Conservation (phyloP, 352 stramenopile genomes). For the Thalassiosira exigua region DNA sequence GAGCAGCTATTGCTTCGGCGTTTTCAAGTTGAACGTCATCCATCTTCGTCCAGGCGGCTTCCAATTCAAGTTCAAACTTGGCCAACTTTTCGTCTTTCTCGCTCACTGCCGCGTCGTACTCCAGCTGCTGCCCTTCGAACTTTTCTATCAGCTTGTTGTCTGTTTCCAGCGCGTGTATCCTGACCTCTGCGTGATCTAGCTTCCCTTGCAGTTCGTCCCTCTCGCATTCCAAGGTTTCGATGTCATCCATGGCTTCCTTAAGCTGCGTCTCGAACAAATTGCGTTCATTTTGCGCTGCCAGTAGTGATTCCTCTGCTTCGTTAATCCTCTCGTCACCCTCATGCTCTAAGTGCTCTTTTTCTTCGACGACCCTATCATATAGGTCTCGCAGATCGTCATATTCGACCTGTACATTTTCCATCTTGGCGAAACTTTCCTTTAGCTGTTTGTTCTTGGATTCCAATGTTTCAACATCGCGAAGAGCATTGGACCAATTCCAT, state of each 20-base stretch:
- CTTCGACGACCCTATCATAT: constrained; percentile 29
- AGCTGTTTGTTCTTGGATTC: constrained; percentile 41
- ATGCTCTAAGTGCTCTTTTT: too few species aligned
- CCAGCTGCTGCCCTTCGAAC: constrained; percentile 32
- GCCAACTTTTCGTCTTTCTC: constrained; percentile 37
- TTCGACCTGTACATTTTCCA: constrained; percentile 39
- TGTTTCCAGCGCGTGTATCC: constrained; percentile 42
- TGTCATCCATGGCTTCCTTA: constrained; percentile 66
- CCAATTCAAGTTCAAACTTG: constrained; percentile 27
- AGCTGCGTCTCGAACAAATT: constrained; percentile 60
- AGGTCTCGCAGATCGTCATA: constrained; percentile 49
- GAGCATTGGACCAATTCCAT: constrained; percentile 37
- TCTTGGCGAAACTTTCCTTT: constrained; percentile 29
- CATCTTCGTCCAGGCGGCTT: constrained; percentile 14
- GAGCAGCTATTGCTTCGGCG: not conserved
- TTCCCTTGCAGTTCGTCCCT: constrained; percentile 32
- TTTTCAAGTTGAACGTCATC: not conserved
- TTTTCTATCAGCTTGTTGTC: constrained; percentile 47
- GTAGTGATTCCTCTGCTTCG: constrained; percentile 1
- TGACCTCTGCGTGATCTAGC: constrained; percentile 10
- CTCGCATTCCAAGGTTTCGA: constrained; percentile 62
- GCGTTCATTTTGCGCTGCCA: constrained; percentile 32
- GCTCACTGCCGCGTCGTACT: constrained; percentile 41
- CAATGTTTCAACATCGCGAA: constrained; percentile 35
- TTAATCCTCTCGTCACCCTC: not conserved